Evolutionary conservation across 2,329 filamentous ascomycete genomes (phyloP).

Genomic region (Metarhizium guizhouense): DNA sequence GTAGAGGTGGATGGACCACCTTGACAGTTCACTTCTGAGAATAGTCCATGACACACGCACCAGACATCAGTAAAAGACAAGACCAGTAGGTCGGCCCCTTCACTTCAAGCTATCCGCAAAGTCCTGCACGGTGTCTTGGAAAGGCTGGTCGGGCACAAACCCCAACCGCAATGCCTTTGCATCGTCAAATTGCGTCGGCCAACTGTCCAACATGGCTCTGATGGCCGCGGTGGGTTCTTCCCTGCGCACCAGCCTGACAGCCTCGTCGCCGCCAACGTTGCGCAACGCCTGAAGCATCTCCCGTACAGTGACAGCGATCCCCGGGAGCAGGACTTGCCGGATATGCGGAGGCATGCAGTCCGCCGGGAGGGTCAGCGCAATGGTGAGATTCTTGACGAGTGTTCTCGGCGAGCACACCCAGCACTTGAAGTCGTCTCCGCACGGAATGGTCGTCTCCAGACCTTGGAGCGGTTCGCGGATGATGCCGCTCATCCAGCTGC

Average conservation of each 20-base stretch:
- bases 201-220: conserved; percentile 42
- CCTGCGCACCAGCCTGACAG: conserved; percentile 32
- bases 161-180: conserved; percentile 44
- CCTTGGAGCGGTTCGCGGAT: conserved; percentile 46
- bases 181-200: conserved; percentile 43
- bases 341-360: conserved; percentile 23
- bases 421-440: conserved; percentile 34
- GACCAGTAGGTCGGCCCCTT: no score
- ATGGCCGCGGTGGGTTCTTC: conserved; percentile 36
- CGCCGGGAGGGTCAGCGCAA: conserved; percentile 29
- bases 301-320: conserved; percentile 41
- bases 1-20: no score
- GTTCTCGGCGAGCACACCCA: conserved; percentile 45
- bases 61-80: no score
- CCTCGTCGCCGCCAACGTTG: conserved; percentile 36
- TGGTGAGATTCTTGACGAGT: conserved; percentile 39
- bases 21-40: no score
- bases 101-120: conserved; percentile 13
- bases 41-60: no score
- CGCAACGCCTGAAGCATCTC: conserved; percentile 43
- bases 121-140: conserved; percentile 23
- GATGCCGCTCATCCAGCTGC: conserved; percentile 52
- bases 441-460: conserved; percentile 35
- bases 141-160: conserved; percentile 33
- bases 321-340: conserved; percentile 43